phyloP scores from a whole-genome alignment of 164 flowering plant genomes.

The Brasenia schreberi region DNA sequence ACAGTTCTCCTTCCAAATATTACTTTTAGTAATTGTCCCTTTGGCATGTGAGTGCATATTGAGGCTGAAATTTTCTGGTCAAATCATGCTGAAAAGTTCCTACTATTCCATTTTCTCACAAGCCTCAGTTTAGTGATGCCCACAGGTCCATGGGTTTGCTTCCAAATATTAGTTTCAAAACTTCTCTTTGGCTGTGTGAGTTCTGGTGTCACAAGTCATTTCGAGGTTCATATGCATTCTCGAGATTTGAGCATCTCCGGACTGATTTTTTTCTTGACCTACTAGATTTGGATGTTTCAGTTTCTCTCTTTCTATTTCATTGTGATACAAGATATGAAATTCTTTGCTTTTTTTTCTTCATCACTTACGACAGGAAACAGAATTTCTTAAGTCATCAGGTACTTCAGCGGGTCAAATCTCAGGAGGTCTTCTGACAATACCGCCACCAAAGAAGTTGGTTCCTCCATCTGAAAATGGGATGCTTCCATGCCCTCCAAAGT shows the following conservation, averaged over 20 bases:
- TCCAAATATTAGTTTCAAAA: too few species aligned
- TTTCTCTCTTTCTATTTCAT: neutral
- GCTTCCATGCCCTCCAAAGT: constrained; percentile 40
- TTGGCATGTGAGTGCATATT: too few species aligned
- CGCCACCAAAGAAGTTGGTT: constrained; percentile 50
- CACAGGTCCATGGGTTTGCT: too few species aligned
- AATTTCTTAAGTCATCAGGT: constrained; percentile 28
- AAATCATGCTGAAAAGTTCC: too few species aligned
- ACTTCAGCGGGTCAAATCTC: constrained; percentile 14
- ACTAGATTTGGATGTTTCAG: neutral
- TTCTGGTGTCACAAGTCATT: neutral
- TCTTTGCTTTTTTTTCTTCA: constrained; percentile 15
- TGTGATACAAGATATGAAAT: constrained; percentile 5
- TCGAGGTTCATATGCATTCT: neutral
- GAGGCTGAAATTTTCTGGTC: too few species aligned
- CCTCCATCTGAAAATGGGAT: constrained; percentile 30
- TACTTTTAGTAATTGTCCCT: too few species aligned
- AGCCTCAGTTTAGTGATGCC: too few species aligned
- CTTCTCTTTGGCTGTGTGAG: neutral
- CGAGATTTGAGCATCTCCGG: neutral
- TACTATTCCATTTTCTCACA: too few species aligned
- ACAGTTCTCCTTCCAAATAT: too few species aligned
- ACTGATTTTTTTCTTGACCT: neutral
- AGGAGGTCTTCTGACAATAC: constrained; percentile 32
- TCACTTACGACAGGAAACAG: constrained; percentile 42